phyloP scores from a whole-genome alignment of 164 flowering plant species.

The Tetracentron sinense region DNA sequence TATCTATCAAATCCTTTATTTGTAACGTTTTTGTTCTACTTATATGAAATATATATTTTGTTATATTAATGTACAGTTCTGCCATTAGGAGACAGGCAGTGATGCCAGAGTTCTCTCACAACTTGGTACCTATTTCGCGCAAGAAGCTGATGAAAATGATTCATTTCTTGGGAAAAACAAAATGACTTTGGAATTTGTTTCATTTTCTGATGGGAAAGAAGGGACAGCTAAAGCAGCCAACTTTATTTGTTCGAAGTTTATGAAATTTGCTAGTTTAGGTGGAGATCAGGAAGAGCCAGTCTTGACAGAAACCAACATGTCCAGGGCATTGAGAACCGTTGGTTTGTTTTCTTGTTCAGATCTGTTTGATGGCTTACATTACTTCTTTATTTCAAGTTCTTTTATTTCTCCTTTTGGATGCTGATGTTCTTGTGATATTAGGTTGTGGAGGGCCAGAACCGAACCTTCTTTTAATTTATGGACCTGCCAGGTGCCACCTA shows the following conservation, averaged over 20 bases:
- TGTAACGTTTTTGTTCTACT: no score
- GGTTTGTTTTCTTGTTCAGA: conserved; percentile 40
- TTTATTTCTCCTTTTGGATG: not conserved
- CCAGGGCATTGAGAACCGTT: conserved; percentile 50
- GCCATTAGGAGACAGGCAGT: no score
- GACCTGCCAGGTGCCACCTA: conserved; percentile 79
- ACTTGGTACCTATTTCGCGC: conserved; percentile 13
- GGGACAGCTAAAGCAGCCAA: conserved; percentile 80
- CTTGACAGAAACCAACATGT: conserved; percentile 58
- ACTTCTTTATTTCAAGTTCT: not conserved
- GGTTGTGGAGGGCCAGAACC: conserved; percentile 75
- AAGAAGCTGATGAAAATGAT: conserved; percentile 39
- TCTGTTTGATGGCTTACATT: not conserved
- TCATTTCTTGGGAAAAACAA: conserved; percentile 18
- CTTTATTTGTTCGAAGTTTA: conserved; percentile 43
- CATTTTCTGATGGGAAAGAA: conserved; percentile 73
- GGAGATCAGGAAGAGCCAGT: conserved; percentile 25
- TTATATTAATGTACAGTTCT: no score
- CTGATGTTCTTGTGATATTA: conserved; percentile 16
- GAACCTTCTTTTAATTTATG: conserved; percentile 74
- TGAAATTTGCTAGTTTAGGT: conserved; percentile 21
- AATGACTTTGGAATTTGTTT: conserved; percentile 58
- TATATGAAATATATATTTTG: no score
- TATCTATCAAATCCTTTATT: no score
- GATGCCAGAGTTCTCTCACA: not conserved